Conservation (phyloP, 768 basidiomycete genomes). For the Kwoniella dendrophila region DNA sequence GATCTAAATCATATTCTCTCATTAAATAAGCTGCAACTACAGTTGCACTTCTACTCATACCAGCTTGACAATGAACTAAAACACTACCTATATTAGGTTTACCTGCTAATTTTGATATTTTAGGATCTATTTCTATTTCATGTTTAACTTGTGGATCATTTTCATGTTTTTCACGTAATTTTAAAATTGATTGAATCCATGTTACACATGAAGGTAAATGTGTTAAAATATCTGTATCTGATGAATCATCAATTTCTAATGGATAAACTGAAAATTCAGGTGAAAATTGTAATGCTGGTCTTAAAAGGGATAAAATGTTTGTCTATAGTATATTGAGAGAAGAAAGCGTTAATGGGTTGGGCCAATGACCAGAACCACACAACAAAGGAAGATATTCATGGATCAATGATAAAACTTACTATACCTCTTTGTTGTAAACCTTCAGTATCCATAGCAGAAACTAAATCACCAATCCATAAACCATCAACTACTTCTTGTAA, state of each 20-base stretch:
- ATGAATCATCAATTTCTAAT: conserved; percentile 53
- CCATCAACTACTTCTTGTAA: conserved; percentile 81
- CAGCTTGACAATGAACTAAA: conserved; percentile 87
- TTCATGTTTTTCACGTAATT: conserved; percentile 40
- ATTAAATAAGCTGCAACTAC: conserved; percentile 88
- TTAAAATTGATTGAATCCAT: conserved; percentile 77
- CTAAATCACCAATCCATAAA: conserved; percentile 82
- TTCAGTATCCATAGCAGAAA: conserved; percentile 67
- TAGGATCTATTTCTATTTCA: conserved; percentile 58
- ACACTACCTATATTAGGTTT: conserved; percentile 62
- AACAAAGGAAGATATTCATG: background rate
- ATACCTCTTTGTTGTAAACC: conserved; percentile 72
- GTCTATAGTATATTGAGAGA: conserved; percentile 60
- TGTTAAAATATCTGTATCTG: conserved; percentile 72
- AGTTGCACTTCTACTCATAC: conserved; percentile 84
- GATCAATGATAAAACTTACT: conserved; percentile 56
- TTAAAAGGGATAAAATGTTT: conserved; percentile 76
- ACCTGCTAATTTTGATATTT: conserved; percentile 14
- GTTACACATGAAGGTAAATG: conserved; percentile 78
- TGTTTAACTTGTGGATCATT: conserved; percentile 61
- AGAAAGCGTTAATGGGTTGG: background rate
- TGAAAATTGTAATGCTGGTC: conserved; percentile 65
- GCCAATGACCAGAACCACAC: background rate
- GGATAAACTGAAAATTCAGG: conserved; percentile 42
- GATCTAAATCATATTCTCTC: conserved; percentile 66